phyloP scores from a whole-genome alignment of 2,329 filamentous ascomycete genomes.

The Alternaria triticina region DNA sequence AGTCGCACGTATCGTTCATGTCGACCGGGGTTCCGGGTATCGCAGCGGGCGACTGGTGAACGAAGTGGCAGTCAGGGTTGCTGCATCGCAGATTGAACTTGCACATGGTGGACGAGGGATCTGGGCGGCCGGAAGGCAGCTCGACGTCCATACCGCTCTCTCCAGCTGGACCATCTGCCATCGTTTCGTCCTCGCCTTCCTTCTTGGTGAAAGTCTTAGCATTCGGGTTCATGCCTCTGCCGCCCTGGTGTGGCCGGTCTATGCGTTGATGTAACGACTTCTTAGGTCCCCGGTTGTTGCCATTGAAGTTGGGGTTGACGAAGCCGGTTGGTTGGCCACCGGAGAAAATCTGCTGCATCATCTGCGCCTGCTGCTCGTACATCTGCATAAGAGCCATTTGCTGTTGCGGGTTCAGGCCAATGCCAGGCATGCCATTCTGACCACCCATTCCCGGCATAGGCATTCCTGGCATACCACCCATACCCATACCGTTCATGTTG shows the following conservation, averaged over 20 bases:
- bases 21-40: constrained; percentile 79
- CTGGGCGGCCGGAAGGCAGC: constrained; percentile 59
- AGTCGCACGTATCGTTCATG: constrained; percentile 79
- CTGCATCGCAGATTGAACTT: constrained; percentile 89
- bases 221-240: constrained; percentile 57
- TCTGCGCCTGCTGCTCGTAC: constrained; percentile 82
- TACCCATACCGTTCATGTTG: constrained; percentile 42
- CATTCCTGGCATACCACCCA: constrained; percentile 43
- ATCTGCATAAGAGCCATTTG: constrained; percentile 77
- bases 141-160: constrained; percentile 66
- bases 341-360: constrained; percentile 49
- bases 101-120: constrained; percentile 73
- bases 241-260: constrained; percentile 47
- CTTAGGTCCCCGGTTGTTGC: constrained; percentile 43
- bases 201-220: constrained; percentile 59
- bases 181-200: constrained; percentile 47
- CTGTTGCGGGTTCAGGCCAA: constrained; percentile 67
- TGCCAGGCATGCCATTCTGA: constrained; percentile 56
- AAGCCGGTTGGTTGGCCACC: constrained; percentile 55
- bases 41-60: constrained; percentile 91
- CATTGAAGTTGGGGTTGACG: constrained; percentile 61
- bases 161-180: constrained; percentile 44
- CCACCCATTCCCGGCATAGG: constrained; percentile 39
- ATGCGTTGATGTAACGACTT: constrained; percentile 79
- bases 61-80: constrained; percentile 88